Evolutionary conservation across 1,284 basidiomycete species (phyloP).

Genomic region (Coniferiporia weirii): DNA sequence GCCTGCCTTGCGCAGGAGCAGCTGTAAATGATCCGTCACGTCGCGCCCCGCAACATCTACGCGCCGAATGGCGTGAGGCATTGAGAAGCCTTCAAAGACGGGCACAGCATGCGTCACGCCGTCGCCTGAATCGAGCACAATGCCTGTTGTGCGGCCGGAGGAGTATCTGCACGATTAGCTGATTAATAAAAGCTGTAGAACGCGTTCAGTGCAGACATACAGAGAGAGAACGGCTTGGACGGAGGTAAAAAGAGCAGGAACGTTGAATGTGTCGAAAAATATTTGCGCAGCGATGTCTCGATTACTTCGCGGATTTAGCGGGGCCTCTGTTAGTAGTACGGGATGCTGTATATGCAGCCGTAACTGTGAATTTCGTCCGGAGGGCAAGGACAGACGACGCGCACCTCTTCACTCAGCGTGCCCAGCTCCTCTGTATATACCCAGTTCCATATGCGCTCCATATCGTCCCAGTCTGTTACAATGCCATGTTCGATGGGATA

Average conservation of each 20-base stretch:
- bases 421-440: constrained; percentile 93
- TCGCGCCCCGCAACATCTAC: constrained; percentile 96
- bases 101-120: constrained; percentile 66
- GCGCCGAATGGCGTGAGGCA: constrained; percentile 96
- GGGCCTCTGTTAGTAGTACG: constrained; percentile 91
- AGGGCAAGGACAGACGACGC: constrained; percentile 13
- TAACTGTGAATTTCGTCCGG: neutral
- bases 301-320: constrained; percentile 91
- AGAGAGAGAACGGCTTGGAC: constrained; percentile 96
- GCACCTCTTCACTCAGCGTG: constrained; percentile 91
- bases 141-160: constrained; percentile 94
- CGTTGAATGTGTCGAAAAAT: constrained; percentile 99
- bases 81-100: constrained; percentile 83
- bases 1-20: constrained; percentile 90
- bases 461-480: constrained; percentile 96
- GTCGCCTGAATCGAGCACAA: constrained; percentile 63
- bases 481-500: constrained; percentile 98
- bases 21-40: constrained; percentile 93
- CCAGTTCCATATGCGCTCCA: constrained; percentile 98
- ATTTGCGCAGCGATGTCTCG: constrained; percentile 95
- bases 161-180: constrained; percentile 69
- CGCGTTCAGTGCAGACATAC: constrained; percentile 43
- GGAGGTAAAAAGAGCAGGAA: constrained; percentile 94
- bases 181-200: constrained; percentile 11
- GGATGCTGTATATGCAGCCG: constrained; percentile 68